Evolutionary conservation across 192 early-diverging fungal genomes (phyloP).

Genomic region (Umbelopsis sp.): DNA sequence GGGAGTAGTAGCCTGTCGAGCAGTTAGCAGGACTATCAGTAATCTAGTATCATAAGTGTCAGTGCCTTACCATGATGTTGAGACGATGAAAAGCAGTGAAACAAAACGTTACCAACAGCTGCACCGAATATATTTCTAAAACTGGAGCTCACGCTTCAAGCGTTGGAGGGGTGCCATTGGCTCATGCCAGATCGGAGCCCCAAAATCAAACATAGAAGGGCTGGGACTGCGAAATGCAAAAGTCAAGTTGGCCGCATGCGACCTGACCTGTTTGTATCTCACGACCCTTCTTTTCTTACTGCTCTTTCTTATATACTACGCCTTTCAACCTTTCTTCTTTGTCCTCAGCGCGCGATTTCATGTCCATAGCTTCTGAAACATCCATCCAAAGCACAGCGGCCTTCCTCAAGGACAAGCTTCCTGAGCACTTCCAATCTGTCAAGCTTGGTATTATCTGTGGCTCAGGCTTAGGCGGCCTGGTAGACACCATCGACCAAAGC

Average conservation of each 20-base stretch:
- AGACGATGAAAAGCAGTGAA: neutral
- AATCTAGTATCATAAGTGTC: neutral
- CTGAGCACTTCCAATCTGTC: conserved; percentile 45
- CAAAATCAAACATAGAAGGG: neutral
- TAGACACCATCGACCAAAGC: conserved; percentile 62
- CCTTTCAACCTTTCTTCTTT: too few species aligned
- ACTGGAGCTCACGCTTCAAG: neutral
- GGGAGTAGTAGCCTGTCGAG: conserved; percentile 30
- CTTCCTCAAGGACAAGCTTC: conserved; percentile 20
- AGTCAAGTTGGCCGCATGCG: neutral
- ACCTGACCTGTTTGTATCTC: neutral
- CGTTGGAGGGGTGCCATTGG: conserved; percentile 12
- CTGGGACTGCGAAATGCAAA: neutral
- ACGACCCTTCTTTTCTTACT: neutral
- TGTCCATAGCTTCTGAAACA: neutral
- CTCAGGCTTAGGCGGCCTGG: conserved; percentile 78
- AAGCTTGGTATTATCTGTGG: conserved; percentile 85
- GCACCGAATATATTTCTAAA: neutral
- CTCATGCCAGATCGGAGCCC: neutral
- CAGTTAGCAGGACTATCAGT: neutral
- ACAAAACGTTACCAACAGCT: too few species aligned
- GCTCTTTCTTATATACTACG: neutral
- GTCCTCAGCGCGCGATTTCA: neutral
- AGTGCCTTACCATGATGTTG: neutral
- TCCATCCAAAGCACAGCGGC: neutral